Evolutionary conservation across 2,329 filamentous ascomycete genomes (phyloP).

Genomic region (Tolypocladium tundrense): DNA sequence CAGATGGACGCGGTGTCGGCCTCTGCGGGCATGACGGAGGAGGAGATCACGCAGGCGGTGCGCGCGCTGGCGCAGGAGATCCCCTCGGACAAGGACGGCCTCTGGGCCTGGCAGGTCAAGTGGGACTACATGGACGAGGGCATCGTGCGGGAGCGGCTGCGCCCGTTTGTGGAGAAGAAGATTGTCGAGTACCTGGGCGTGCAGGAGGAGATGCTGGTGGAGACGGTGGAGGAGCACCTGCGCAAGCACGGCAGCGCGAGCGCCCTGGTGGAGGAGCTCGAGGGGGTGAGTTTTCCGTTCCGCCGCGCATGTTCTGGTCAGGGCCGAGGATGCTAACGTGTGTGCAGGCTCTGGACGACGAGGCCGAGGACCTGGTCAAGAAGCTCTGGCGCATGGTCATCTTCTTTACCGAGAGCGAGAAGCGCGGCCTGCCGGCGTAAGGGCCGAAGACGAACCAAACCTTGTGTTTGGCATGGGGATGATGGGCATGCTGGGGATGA

Average conservation of each 20-base stretch:
- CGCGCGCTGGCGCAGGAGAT: conserved; percentile 81
- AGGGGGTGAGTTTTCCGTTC: conserved; percentile 51
- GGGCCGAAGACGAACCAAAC: background rate
- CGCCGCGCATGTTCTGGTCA: no score
- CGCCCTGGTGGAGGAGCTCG: conserved; percentile 74
- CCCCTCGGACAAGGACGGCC: conserved; percentile 70
- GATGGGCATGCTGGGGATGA: no score
- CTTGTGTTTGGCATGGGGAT: no score
- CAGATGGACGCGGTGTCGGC: conserved; percentile 64
- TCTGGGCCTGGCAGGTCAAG: conserved; percentile 88
- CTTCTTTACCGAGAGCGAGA: conserved; percentile 93
- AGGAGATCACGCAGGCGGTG: conserved; percentile 76
- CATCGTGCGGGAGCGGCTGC: conserved; percentile 74
- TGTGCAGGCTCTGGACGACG: conserved; percentile 74
- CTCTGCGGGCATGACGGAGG: conserved; percentile 60
- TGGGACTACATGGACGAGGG: conserved; percentile 85
- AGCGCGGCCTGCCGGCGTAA: conserved; percentile 60
- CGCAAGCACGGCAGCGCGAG: conserved; percentile 64
- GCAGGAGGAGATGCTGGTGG: conserved; percentile 90
- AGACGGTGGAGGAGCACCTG: conserved; percentile 82
- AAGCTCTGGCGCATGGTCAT: conserved; percentile 98
- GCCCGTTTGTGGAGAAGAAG: conserved; percentile 96
- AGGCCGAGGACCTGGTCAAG: conserved; percentile 86
- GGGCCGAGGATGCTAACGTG: conserved; percentile 14
- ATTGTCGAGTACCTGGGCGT: conserved; percentile 94